Percentiles rank a stretch among this genome's conserved stretches.
These are phyloP conservation scores for Ophiostoma novo-ulmi DNA, from an alignment of 2,329 filamentous ascomycete genomes.

Conservation along the genomic window DNA sequence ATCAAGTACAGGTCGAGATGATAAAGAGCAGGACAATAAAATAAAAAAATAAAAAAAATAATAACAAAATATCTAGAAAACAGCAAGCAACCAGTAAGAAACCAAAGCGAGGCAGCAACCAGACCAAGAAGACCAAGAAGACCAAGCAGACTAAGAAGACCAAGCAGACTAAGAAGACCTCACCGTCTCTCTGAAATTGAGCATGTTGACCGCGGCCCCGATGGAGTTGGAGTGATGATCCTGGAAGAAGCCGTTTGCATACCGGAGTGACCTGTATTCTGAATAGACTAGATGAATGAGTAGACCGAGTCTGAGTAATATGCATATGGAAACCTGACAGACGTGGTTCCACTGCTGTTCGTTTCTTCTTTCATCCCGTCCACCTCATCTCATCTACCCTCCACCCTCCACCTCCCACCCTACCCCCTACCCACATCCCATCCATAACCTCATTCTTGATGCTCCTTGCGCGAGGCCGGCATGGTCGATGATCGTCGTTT, in stretches of 20 bases:
- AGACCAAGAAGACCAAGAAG: too few species aligned
- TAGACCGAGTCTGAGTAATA: too few species aligned
- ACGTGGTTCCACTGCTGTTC: not conserved
- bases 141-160: too few species aligned
- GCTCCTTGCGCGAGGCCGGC: not conserved
- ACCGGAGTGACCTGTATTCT: too few species aligned
- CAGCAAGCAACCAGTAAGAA: not conserved
- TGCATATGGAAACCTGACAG: too few species aligned
- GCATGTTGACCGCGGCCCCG: not conserved
- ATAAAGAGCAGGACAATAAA: not conserved
- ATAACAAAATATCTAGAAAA: not conserved
- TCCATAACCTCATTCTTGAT: constrained; percentile 7
- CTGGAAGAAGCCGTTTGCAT: not conserved
- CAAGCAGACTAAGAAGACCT: too few species aligned
- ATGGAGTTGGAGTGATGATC: not conserved
- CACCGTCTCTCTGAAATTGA: not conserved
- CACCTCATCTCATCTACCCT: not conserved
- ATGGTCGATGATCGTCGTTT: not conserved
- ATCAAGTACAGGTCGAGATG: too few species aligned
- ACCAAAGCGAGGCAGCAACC: too few species aligned
- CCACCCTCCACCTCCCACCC: not conserved
- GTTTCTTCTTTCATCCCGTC: not conserved
- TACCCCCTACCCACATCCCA: not conserved
- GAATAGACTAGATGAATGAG: too few species aligned
- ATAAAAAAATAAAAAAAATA: not conserved